Conservation (phyloP, 495 filamentous ascomycete species). For the Baudoinia panamericana region DNA sequence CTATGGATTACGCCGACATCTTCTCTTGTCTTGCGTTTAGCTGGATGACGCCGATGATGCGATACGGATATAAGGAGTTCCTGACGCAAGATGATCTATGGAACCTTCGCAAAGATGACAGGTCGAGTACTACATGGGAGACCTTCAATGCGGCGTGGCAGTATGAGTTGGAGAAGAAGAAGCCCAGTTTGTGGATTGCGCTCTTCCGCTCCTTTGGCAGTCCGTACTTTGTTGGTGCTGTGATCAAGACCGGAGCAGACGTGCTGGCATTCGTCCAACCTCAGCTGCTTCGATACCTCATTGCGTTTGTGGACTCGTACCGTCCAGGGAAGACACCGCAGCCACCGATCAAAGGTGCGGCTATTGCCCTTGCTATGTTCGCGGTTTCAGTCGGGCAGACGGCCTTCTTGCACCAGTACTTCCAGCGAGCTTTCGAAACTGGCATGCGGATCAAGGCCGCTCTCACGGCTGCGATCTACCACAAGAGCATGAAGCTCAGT, state of each 20-base stretch:
- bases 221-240: conserved; percentile 61
- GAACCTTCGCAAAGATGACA: conserved; percentile 73
- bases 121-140: conserved; percentile 52
- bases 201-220: conserved; percentile 73
- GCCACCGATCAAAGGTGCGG: conserved; percentile 68
- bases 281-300: conserved; percentile 74
- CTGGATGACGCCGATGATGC: conserved; percentile 99
- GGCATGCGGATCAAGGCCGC: conserved; percentile 93
- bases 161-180: conserved; percentile 55
- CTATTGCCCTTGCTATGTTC: conserved; percentile 90
- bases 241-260: conserved; percentile 83
- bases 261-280: conserved; percentile 77
- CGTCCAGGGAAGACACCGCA: conserved; percentile 40
- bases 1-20: conserved; percentile 83
- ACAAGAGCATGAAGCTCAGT: conserved; percentile 76
- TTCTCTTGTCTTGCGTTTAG: conserved; percentile 91
- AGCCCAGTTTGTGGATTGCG: conserved; percentile 85
- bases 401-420: conserved; percentile 77
- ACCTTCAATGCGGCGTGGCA: conserved; percentile 66
- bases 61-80: conserved; percentile 78
- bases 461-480: conserved; percentile 80
- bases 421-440: conserved; percentile 85
- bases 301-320: conserved; percentile 79
- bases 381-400: conserved; percentile 75
- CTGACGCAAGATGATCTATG: conserved; percentile 95